phyloP scores from a whole-genome alignment of 2,329 filamentous ascomycete species.

The Podosphaera aphanis region DNA sequence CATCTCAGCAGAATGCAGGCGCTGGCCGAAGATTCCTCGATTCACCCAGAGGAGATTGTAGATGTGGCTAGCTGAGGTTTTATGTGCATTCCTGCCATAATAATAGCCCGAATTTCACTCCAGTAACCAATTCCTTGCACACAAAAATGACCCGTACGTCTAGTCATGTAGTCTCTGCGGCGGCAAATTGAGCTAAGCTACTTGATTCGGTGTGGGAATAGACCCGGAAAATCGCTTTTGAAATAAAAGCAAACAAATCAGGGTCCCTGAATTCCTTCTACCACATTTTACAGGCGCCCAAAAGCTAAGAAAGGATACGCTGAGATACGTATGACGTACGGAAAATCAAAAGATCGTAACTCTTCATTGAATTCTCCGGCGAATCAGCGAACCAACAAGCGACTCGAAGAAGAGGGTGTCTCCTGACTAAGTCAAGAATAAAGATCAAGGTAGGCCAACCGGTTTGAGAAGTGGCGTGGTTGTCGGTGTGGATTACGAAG shows the following conservation, averaged over 20 bases:
- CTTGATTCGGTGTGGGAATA: too few relatives aligned
- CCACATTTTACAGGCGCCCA: background rate
- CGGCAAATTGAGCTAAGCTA: too few relatives aligned
- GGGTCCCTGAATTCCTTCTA: background rate
- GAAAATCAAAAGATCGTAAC: background rate
- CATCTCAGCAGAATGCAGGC: background rate
- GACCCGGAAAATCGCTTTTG: background rate
- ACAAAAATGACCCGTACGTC: too few relatives aligned
- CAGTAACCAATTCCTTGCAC: background rate
- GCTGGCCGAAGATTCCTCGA: background rate
- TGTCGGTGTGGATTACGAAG: too few relatives aligned
- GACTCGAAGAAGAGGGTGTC: too few relatives aligned
- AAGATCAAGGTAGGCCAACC: too few relatives aligned
- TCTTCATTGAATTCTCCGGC: background rate
- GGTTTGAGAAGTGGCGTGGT: too few relatives aligned
- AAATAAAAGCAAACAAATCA: background rate
- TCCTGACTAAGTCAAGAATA: too few relatives aligned
- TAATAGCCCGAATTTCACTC: background rate
- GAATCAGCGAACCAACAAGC: too few relatives aligned
- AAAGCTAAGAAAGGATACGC: background rate
- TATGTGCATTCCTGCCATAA: background rate
- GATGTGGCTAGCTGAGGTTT: background rate
- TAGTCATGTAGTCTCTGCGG: too few relatives aligned
- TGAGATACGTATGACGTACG: background rate
- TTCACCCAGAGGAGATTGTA: background rate